Base-by-base conservation (phyloP, 2,329 filamentous ascomycete species). In the Diaporthe vaccinii region DNA sequence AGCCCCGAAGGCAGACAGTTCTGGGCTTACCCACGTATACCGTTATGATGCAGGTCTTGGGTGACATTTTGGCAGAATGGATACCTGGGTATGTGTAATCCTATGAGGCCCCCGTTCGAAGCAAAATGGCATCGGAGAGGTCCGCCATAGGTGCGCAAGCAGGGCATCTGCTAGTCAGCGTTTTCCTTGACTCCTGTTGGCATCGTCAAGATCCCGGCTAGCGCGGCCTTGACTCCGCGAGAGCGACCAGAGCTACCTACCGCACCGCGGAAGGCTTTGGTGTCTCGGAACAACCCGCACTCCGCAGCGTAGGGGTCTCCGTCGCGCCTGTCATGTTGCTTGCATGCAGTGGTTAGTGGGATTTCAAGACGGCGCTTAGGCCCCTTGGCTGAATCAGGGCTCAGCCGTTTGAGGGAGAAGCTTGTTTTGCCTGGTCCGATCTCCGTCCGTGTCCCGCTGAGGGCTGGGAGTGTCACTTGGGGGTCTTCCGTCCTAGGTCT, bases 351-450 rank as follows among this genome's bases (percentile, higher is more conserved):
- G n/a, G 15, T 20, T 31, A 69, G 65, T 69, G 49, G 49, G 31
- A 69, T 69, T 55, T 55, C 34, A 14, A 69, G 65, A 28, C 10
- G 46, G 65, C 65, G 65, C 65, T 68, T 68, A 68, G 46, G 65
- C 46, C 65, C 65, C 65, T 68, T 53, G 46, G 65, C 65, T 68
- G 65, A 68, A 68, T 53, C 65, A 53, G 65, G 65, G 65, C 65
- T 68, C 31, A 46, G 65, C 46, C 65, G 65, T 68, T 53, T 68
- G 65, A 68, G 65, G 12, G 49, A 53, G 65, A 68, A 68, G 65
- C 65, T 68, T 68, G 65, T 68, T 68, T 68, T 68, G 65, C 34
- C 65, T 68, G 65, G 65, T 68, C 65, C 65, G 65, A 68, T 68
- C 65, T 53, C 46, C 46, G 65, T 53, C 65, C 46, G 65, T 53